Evolutionary conservation across 805 yeast species (phyloP), one percentile per base, ranked within the genome.

Genomic region (Pachysolen tannophilus): DNA sequence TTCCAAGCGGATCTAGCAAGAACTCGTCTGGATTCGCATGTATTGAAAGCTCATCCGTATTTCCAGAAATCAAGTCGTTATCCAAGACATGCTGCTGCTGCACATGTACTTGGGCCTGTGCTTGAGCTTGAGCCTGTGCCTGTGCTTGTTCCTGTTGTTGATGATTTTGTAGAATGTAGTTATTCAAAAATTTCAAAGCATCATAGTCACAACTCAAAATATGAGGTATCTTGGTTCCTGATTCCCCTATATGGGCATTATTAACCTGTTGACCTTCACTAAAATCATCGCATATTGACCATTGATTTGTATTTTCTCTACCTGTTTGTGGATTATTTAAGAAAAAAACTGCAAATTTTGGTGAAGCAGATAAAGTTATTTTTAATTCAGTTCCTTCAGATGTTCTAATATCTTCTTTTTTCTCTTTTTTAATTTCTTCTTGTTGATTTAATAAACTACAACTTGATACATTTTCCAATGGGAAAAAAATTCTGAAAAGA

Each of bases 271-370:
- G 86, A 10, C 84, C 88, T 47, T 82, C 92, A 39, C 85, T 77
- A 45, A 83, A 83, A 56, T 83, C 94, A 39, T 81, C 90, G 55
- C 90, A 82, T 18, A 81, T 77, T 1, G 83, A 77, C 88, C 88
- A 80, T 46, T 76, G 82, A 50, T 78, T 78, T 17, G 67, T 54
- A 43, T 69, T 63, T 26, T 68, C 63, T 42, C 67, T 66, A 2
- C 60, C 61, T 6, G 61, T 50, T 5, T 50, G 52, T 34, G 67
- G 66, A 13, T 74, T 73, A 45, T 72, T 69, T 38, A 76, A 61
- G 52, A 82, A 82, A 47, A 78, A 79, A 1, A 83, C 92, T 1
- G 88, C 84, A 56, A 83, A 83, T 48, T 76, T 78, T 5, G 94
- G 94, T 27, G 83, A 72, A 38, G 75, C 72, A 15, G 70, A 58